These are phyloP conservation scores for Aspergillus pseudoviridinutans DNA, from an alignment of 2,329 filamentous ascomycete genomes.

Conservation along the genomic window DNA sequence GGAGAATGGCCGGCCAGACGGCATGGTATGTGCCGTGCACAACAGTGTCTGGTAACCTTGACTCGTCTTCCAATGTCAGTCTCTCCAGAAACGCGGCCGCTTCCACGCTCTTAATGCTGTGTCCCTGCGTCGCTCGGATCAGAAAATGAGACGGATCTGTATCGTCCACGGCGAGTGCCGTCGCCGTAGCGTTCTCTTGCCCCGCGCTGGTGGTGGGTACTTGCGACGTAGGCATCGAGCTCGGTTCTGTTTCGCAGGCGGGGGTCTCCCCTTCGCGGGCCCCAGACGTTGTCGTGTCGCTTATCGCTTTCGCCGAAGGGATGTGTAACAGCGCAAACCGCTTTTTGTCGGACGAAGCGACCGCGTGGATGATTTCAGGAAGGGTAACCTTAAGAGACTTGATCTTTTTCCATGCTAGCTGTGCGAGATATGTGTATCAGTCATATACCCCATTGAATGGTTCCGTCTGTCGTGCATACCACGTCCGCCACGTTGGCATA, in stretches of 20 bases:
- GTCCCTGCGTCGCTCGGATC: constrained; percentile 94
- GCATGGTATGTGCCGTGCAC: constrained; percentile 87
- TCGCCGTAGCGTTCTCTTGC: constrained; percentile 29
- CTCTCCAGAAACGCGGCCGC: constrained; percentile 67
- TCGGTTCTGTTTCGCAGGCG: neutral
- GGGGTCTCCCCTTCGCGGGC: constrained; percentile 3
- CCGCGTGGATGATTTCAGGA: constrained; percentile 65
- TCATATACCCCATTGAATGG: neutral
- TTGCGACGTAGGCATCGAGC: neutral
- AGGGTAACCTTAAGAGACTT: constrained; percentile 70
- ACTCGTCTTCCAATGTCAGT: constrained; percentile 55
- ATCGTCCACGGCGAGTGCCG: constrained; percentile 35
- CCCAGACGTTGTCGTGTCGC: constrained; percentile 13
- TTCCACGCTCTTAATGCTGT: constrained; percentile 71
- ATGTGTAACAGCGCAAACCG: constrained; percentile 74
- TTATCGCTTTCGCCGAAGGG: constrained; percentile 17
- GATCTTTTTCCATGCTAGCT: constrained; percentile 59
- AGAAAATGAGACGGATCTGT: constrained; percentile 64
- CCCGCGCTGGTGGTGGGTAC: constrained; percentile 24
- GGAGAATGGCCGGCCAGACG: constrained; percentile 71
- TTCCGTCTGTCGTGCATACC: constrained; percentile 35
- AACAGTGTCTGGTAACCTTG: constrained; percentile 58
- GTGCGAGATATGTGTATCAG: neutral
- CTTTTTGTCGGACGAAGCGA: constrained; percentile 79
- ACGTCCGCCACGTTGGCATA: constrained; percentile 59